Evolutionary conservation across 345 rosid genomes (phyloP).

Genomic region (Dimocarpus longan): DNA sequence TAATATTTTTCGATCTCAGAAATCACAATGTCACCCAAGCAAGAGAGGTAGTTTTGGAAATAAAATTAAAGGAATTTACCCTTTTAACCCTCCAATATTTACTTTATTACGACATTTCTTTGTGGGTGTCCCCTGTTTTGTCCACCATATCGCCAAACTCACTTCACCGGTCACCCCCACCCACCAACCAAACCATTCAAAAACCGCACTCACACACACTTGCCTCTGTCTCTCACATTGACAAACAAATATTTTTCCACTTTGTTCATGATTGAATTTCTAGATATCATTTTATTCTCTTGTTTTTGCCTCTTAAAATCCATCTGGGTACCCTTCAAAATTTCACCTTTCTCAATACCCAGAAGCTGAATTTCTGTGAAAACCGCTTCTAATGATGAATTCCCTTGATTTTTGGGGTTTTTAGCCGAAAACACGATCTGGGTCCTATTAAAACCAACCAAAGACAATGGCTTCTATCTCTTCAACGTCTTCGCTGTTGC

Average conservation of each 20-base stretch:
- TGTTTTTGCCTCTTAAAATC: neutral
- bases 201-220: neutral
- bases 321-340: neutral
- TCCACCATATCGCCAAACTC: neutral
- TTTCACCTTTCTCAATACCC: neutral
- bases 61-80: too few species aligned
- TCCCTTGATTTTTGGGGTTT: neutral
- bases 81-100: too few species aligned
- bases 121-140: neutral
- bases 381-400: neutral
- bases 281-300: neutral
- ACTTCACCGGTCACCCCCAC: neutral
- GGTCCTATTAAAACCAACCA: neutral
- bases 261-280: neutral
- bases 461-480: slow-evolving; percentile 34
- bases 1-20: too few species aligned
- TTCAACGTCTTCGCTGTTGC: slow-evolving; percentile 29
- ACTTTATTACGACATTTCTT: neutral
- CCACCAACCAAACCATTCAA: neutral
- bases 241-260: neutral
- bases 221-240: too few species aligned
- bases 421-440: neutral
- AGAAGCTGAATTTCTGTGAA: neutral
- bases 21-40: too few species aligned
- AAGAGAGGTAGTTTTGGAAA: too few species aligned